Base-by-base conservation (phyloP, 192 early-diverging fungal genomes). In the Linnemannia exigua region DNA sequence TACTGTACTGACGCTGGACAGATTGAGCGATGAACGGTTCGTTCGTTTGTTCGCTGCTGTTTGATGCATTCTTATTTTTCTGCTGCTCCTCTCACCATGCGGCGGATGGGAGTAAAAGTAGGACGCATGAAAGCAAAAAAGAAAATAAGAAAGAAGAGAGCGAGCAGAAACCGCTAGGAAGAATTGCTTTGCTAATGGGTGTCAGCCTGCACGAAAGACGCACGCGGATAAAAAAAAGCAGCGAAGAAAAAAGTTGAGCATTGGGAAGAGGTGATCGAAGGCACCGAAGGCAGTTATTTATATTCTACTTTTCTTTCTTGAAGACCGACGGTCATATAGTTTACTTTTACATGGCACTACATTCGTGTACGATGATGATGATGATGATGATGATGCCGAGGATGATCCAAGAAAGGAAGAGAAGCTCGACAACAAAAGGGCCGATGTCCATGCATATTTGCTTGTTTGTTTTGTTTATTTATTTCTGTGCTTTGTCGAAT, bases 181-280 rank as follows among this genome's bases (percentile, higher is more conserved):
- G 15, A 28, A 31, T 63, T 63, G 58, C 58, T 63, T 63, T 63
- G 58, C 58, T 63, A 63, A 63, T 63, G 58, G 15, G 31, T 44
- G 11, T 14, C 22, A 31, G 31, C 28, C 52, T n/a, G 58, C 58
- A 12, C 58, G 58, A 63, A 63, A 54, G 25, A 63, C 58, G 12
- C 58, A 31, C 58, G 58, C 25, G 25, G 58, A 20, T 19, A n/a
- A 5, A 63, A 33, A 63, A 16, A 14, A 8, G n/a, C 11, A 58
- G n/a, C n/a, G n/a, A n/a, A n/a, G n/a, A n/a, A n/a, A n/a, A n/a
- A n/a, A n/a, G n/a, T n/a, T 58, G 54, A 58, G 54, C 28, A 63
- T 15, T 31, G 58, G 28, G 12, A 28, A 31, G 17, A 63, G 58
- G 14, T 25, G 28, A 63, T 54, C 52, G 58, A 12, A 14, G 58